phyloP scores from a whole-genome alignment of 2,329 filamentous ascomycete genomes.

The Trichoderma endophyticum region DNA sequence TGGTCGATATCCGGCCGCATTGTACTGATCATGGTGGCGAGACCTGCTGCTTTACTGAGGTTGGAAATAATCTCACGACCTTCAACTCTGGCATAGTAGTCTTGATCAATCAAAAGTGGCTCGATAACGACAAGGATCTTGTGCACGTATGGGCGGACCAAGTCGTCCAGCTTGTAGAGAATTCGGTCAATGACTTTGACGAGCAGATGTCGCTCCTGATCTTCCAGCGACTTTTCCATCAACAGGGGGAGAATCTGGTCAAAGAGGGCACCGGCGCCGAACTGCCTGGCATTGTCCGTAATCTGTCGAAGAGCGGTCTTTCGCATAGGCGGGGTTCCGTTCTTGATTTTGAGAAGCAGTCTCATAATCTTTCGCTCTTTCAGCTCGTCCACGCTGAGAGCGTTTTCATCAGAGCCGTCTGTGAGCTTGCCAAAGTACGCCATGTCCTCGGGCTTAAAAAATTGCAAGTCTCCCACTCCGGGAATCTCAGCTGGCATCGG shows the following conservation, averaged over 20 bases:
- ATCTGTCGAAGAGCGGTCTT: conserved; percentile 97
- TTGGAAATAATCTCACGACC: conserved; percentile 99
- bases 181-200: conserved; percentile 99
- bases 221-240: conserved; percentile 97
- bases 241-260: conserved; percentile 95
- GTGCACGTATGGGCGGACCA: conserved; percentile 94
- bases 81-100: conserved; percentile 98
- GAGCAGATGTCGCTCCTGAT: conserved; percentile 94
- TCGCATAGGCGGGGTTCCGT: conserved; percentile 96
- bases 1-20: conserved; percentile 99
- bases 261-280: conserved; percentile 90
- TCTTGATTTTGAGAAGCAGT: conserved; percentile 95
- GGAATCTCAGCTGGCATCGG: conserved; percentile 94
- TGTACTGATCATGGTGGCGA: conserved; percentile 98
- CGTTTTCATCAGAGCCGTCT: conserved; percentile 88
- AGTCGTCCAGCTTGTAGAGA: conserved; percentile 95
- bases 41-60: conserved; percentile 89
- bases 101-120: conserved; percentile 97
- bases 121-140: conserved; percentile 99
- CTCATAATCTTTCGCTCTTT: conserved; percentile 99
- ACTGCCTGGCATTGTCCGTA: conserved; percentile 94
- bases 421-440: conserved; percentile 97
- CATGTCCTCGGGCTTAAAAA: conserved; percentile 99
- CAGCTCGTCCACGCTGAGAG: conserved; percentile 87
- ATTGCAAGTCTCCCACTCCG: conserved; percentile 91